Evolutionary conservation across 2,329 filamentous ascomycete species (phyloP).

Genomic region (Rhexocercosporidium sp.): DNA sequence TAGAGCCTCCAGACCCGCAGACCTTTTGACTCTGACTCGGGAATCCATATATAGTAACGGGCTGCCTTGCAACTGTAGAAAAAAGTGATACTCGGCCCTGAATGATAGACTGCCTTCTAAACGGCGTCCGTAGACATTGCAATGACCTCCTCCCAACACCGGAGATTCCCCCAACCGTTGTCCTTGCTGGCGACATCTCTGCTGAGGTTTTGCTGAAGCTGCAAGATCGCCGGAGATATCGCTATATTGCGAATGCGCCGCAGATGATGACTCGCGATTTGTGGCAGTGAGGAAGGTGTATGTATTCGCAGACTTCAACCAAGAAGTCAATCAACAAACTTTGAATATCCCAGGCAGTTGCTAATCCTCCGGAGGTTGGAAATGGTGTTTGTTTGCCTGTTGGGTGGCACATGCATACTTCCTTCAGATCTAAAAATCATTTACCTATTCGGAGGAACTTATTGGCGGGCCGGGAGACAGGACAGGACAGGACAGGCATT

Average conservation of each 20-base stretch:
- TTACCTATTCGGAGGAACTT: conserved; percentile 10
- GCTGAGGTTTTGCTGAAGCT: neutral
- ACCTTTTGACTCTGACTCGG: neutral
- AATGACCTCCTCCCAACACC: conserved; percentile 19
- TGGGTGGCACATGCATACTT: conserved; percentile 2
- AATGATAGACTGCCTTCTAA: conserved; percentile 14
- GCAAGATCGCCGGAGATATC: neutral
- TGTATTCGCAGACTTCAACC: neutral
- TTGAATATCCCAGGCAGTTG: neutral
- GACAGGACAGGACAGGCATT: neutral
- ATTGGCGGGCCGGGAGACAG: neutral
- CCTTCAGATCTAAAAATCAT: conserved; percentile 15
- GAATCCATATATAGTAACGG: neutral
- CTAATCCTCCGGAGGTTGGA: conserved; percentile 9
- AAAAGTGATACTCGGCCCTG: conserved; percentile 17
- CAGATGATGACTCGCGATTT: neutral
- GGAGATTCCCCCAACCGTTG: conserved; percentile 14
- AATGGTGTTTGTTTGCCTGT: neutral
- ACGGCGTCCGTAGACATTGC: conserved; percentile 24
- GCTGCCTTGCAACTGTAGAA: conserved; percentile 4
- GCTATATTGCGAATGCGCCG: conserved; percentile 10
- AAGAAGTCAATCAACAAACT: neutral
- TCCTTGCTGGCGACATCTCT: conserved; percentile 26
- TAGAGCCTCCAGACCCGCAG: neutral
- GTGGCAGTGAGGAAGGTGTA: neutral